These are phyloP conservation scores for Tricholoma flavovirens DNA, from an alignment of 768 basidiomycete genomes.

Conservation along the genomic window DNA sequence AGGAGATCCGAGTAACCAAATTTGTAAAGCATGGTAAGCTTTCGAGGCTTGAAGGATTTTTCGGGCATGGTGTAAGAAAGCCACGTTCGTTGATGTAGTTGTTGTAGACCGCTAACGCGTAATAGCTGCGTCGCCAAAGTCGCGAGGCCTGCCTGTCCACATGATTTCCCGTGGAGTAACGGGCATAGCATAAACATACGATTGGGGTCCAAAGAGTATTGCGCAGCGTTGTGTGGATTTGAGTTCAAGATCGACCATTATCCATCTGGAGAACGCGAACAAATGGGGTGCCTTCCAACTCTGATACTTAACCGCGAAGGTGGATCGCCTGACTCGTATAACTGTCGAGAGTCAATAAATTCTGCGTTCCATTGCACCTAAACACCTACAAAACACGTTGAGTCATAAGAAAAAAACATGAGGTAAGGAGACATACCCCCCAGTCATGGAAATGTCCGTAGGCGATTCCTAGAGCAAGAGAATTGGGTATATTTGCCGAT, in stretches of 20 bases:
- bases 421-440: not conserved
- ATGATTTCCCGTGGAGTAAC: not conserved
- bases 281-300: not conserved
- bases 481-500: not conserved
- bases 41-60: not conserved
- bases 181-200: not conserved
- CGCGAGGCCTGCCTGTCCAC: not conserved
- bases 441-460: not conserved
- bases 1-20: constrained; percentile 7
- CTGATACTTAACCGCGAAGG: not conserved
- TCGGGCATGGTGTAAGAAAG: not conserved
- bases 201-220: not conserved
- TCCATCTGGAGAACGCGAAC: not conserved
- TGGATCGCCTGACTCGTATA: not conserved
- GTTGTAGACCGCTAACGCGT: not conserved
- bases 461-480: not conserved
- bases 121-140: not conserved
- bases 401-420: not conserved
- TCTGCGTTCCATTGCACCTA: not conserved
- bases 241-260: not conserved
- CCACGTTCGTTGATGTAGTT: not conserved
- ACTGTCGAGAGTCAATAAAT: not conserved
- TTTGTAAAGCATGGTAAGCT: not conserved
- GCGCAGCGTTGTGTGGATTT: not conserved
- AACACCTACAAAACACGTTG: not conserved